Evolutionary conservation across 192 early-diverging fungal species (phyloP).

Genomic region (Coemansia sp.): DNA sequence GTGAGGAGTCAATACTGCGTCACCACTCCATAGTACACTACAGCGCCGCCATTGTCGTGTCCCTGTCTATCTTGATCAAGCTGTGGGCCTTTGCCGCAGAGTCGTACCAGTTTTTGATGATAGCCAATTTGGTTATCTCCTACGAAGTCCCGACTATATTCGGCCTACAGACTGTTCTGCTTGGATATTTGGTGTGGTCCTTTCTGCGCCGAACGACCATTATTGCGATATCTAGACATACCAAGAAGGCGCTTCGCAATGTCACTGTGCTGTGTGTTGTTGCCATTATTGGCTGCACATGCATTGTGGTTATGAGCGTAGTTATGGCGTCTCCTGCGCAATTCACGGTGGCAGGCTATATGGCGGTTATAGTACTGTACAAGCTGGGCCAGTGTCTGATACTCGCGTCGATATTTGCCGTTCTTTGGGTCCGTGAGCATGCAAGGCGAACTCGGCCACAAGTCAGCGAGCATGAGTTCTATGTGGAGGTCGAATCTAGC

Average conservation of each 20-base stretch:
- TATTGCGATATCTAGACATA: constrained; percentile 42
- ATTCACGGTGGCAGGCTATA: constrained; percentile 16
- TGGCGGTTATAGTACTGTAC: constrained; percentile 23
- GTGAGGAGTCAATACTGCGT: background rate
- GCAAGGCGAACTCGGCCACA: constrained; percentile 33
- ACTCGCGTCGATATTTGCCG: constrained; percentile 28
- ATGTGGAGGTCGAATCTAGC: constrained; percentile 10
- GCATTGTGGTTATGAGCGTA: constrained; percentile 15
- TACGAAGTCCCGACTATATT: constrained; percentile 33
- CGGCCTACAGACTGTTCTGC: constrained; percentile 20
- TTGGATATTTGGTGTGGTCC: constrained; percentile 23
- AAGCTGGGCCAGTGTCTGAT: constrained; percentile 31
- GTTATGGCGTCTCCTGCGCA: constrained; percentile 11
- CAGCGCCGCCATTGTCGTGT: constrained; percentile 15
- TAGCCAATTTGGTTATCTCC: constrained; percentile 10
- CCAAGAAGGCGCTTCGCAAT: constrained; percentile 29
- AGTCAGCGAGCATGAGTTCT: constrained; percentile 30
- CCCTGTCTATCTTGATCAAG: constrained; percentile 27
- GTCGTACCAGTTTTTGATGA: constrained; percentile 25
- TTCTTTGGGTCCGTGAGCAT: constrained; percentile 36
- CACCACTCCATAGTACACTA: constrained; percentile 13
- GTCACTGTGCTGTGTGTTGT: constrained; percentile 23
- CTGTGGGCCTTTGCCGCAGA: constrained; percentile 41
- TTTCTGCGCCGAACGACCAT: constrained; percentile 31
- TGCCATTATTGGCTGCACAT: constrained; percentile 30